Base-by-base conservation (phyloP, 805 yeast species). In the Candida insectorum region DNA sequence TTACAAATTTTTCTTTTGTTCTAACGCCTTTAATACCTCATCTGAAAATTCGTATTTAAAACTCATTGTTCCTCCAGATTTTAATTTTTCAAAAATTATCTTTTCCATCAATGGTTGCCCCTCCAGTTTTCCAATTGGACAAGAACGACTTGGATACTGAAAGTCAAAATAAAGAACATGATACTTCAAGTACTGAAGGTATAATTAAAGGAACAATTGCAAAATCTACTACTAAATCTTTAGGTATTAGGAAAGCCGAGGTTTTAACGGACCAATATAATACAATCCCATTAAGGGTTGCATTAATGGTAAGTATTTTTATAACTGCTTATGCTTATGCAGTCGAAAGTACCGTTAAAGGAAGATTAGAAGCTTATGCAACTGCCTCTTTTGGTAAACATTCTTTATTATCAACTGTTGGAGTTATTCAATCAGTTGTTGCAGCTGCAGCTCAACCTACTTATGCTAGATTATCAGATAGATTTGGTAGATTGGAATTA, bases 381-480 rank as follows among this genome's bases (percentile, higher is more conserved):
- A 70, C 84, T 6, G 54, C 65, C 30, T 67, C 79, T 10, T 81
- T 74, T 56, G 37, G 65, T 17, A 45, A 53, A 10, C 84, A 80
- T 49, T 72, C 85, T 6, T 59, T 77, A 36, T 53, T 71, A 27
- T 68, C 86, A 5, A 75, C 86, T 3, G 70, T 81, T 37, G 67
- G 72, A 40, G 81, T 77, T 18, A 68, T 80, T 40, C 66, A 69
- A 35, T 60, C 73, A 19, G 83, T 81, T 24, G 69, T 77, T 31
- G 82, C 76, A 29, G 84, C 85, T 16, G 85, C 81, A 12, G 69
- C 82, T 4, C 83, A 77, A 49, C 78, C 82, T 3, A 65, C 75
- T 4, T 77, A 68, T 41, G 86, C 87, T 8, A 62, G 84, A 43
- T 56, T 81, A 23, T 70, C 83, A 7, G 85, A 81, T 52, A 63